phyloP scores from a whole-genome alignment of 2,329 filamentous ascomycete genomes.

The Paracamarosporium sp. region DNA sequence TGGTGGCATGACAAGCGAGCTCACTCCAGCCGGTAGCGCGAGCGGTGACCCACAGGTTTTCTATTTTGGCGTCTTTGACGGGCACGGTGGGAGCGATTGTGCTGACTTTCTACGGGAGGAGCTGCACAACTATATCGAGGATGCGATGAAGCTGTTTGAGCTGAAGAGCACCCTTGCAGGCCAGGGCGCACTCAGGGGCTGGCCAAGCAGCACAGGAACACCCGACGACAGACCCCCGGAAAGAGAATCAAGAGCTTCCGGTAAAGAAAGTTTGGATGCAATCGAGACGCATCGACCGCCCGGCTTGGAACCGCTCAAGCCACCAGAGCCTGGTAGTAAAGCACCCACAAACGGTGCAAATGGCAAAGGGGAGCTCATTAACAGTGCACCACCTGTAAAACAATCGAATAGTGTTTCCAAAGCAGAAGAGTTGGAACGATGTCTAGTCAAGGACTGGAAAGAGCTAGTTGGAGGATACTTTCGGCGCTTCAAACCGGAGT shows the following conservation, averaged over 20 bases:
- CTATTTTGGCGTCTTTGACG: slow-evolving; percentile 96
- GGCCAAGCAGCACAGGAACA: slow-evolving; percentile 34
- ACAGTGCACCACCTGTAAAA: slow-evolving; percentile 36
- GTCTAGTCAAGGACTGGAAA: slow-evolving; percentile 79
- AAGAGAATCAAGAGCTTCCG: slow-evolving; percentile 26
- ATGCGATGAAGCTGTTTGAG: slow-evolving; percentile 77
- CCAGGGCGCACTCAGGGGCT: slow-evolving; percentile 25
- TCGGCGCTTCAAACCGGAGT: slow-evolving; percentile 81
- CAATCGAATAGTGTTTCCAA: slow-evolving; percentile 61
- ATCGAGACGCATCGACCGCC: slow-evolving; percentile 57
- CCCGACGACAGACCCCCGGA: slow-evolving; percentile 26
- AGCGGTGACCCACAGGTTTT: slow-evolving; percentile 95
- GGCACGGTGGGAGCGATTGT: slow-evolving; percentile 89
- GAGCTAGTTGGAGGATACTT: slow-evolving; percentile 93
- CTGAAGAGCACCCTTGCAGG: slow-evolving; percentile 74
- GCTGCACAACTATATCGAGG: slow-evolving; percentile 88
- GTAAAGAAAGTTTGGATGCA: slow-evolving; percentile 50
- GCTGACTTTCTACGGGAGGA: slow-evolving; percentile 84
- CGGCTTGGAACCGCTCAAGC: slow-evolving; percentile 50
- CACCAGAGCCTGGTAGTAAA: slow-evolving; percentile 32
- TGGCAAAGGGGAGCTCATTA: slow-evolving; percentile 26
- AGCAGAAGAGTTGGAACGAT: slow-evolving; percentile 72
- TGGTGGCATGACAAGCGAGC: slow-evolving; percentile 56
- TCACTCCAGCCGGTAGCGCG: slow-evolving; percentile 74
- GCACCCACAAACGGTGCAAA: slow-evolving; percentile 34